phyloP scores from a whole-genome alignment of 2,329 filamentous ascomycete species.

The Talaromyces sp. region DNA sequence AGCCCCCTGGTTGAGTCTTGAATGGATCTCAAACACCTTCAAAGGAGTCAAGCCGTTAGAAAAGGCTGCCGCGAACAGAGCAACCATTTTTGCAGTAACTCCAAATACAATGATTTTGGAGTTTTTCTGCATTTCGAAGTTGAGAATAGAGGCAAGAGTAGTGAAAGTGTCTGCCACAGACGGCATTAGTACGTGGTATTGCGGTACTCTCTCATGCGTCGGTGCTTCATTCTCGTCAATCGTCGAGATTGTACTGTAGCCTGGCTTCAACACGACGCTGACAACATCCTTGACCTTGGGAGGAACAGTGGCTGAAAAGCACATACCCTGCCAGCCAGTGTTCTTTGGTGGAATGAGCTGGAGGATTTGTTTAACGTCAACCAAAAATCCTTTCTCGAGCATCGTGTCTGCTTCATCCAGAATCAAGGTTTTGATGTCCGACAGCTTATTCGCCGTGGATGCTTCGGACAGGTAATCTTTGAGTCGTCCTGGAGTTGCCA shows the following conservation, averaged over 20 bases:
- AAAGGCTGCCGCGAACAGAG: conserved; percentile 57
- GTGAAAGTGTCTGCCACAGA: too few relatives aligned
- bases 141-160: too few relatives aligned
- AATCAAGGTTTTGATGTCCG: conserved; percentile 96
- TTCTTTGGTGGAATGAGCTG: conserved; percentile 89
- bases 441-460: conserved; percentile 86
- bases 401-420: conserved; percentile 53
- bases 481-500: conserved; percentile 96
- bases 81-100: conserved; percentile 18
- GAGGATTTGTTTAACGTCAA: conserved; percentile 99
- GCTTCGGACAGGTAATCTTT: conserved; percentile 98
- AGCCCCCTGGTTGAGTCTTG: conserved; percentile 62
- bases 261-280: conserved; percentile 66
- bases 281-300: conserved; percentile 99
- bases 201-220: too few relatives aligned
- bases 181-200: too few relatives aligned
- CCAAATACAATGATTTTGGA: too few relatives aligned
- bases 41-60: conserved; percentile 27
- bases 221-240: too few relatives aligned
- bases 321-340: conserved; percentile 80
- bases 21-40: conserved; percentile 62
- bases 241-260: too few relatives aligned
- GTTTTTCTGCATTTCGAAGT: too few relatives aligned
- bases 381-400: conserved; percentile 51
- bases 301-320: conserved; percentile 96